Conservation (phyloP, 164 flowering plant species). For the Cinnamomum chago region DNA sequence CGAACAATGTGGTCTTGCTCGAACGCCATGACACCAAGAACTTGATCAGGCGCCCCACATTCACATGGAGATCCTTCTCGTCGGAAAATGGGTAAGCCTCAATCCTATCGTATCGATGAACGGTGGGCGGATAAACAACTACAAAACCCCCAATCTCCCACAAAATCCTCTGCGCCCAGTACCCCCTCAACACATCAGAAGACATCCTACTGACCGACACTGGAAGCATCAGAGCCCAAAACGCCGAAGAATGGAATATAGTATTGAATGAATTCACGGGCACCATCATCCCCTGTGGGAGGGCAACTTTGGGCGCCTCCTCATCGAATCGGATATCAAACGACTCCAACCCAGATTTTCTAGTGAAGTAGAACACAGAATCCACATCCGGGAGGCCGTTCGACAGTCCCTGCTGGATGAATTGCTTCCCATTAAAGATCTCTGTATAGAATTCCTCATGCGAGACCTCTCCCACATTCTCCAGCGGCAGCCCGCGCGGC, state of each 20-base stretch:
- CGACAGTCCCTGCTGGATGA: constrained; percentile 90
- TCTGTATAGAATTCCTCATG: constrained; percentile 94
- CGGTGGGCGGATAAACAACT: constrained; percentile 91
- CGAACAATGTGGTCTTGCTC: constrained; percentile 67
- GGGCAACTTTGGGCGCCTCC: constrained; percentile 83
- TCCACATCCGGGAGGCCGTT: constrained; percentile 98
- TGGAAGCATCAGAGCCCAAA: constrained; percentile 98
- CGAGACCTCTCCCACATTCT: constrained; percentile 80
- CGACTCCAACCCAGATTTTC: constrained; percentile 73
- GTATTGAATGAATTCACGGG: constrained; percentile 94
- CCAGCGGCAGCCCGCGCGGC: constrained; percentile 96
- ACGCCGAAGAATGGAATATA: constrained; percentile 77
- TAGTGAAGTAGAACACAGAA: constrained; percentile 92
- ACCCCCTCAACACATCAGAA: constrained; percentile 92
- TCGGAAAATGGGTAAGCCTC: constrained; percentile 90
- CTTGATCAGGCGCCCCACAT: constrained; percentile 78
- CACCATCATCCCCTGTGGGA: constrained; percentile 94
- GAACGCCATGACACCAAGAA: constrained; percentile 88
- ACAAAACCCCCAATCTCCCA: constrained; percentile 96
- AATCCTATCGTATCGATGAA: constrained; percentile 63
- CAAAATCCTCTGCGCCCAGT: constrained; percentile 93
- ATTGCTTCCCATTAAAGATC: constrained; percentile 84
- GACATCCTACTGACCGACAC: constrained; percentile 97
- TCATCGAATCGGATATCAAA: constrained; percentile 88
- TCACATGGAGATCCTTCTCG: constrained; percentile 97